Conservation (phyloP, 1,139 yeast species). For the Meyerozyma sp. region DNA sequence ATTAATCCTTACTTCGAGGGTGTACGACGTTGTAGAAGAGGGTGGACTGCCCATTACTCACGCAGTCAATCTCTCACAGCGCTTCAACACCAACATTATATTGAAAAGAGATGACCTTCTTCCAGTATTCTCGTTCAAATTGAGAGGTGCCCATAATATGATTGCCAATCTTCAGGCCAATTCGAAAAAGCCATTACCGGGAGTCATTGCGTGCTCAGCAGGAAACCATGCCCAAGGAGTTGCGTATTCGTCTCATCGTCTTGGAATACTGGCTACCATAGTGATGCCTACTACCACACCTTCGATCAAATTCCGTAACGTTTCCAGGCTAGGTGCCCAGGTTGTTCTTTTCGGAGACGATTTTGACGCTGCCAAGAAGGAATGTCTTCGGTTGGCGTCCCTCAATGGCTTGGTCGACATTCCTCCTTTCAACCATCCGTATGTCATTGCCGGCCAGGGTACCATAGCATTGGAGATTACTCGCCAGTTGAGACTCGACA, state of each 20-base stretch:
- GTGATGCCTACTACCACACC: constrained; percentile 99
- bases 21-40: constrained; percentile 81
- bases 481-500: constrained; percentile 75
- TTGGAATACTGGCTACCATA: constrained; percentile 89
- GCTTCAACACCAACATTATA: constrained; percentile 64
- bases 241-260: constrained; percentile 79
- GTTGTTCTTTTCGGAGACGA: constrained; percentile 92
- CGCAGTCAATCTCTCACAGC: constrained; percentile 72
- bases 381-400: constrained; percentile 67
- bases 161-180: constrained; percentile 70
- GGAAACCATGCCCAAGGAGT: constrained; percentile 99
- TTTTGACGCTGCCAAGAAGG: constrained; percentile 87
- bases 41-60: constrained; percentile 77
- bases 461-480: constrained; percentile 91
- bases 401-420: constrained; percentile 77
- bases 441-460: constrained; percentile 99
- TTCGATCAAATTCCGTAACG: constrained; percentile 86
- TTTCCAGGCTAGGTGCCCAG: constrained; percentile 86
- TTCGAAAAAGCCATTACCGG: constrained; percentile 62
- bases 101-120: constrained; percentile 88
- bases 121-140: constrained; percentile 93
- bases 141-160: constrained; percentile 97
- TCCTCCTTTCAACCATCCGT: constrained; percentile 97
- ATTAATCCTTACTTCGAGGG: constrained; percentile 83
- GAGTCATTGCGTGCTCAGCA: constrained; percentile 97